These are phyloP conservation scores for Gardenia jasminoides DNA, from an alignment of 257 asterid genomes.

Conservation along the genomic window DNA sequence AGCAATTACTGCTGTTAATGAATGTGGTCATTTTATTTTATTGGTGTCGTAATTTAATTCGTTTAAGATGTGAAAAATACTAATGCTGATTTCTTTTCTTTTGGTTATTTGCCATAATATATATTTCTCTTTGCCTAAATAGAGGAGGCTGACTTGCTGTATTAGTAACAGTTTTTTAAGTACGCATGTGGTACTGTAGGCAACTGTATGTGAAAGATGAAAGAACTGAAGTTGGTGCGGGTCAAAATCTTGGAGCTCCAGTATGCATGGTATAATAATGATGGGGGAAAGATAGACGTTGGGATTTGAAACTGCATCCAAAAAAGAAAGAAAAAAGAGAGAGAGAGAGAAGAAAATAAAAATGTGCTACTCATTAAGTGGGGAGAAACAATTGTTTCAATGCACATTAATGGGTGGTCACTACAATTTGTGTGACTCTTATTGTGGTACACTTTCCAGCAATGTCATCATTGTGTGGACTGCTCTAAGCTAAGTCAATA, in stretches of 20 bases:
- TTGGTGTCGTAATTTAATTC: neutral
- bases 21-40: neutral
- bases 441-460: slow-evolving; percentile 31
- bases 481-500: neutral
- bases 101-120: neutral
- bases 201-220: slow-evolving; percentile 1
- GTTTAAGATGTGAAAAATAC: neutral
- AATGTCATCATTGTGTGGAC: slow-evolving; percentile 16
- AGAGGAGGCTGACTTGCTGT: too few relatives aligned
- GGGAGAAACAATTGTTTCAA: slow-evolving; percentile 25
- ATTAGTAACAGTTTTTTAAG: too few relatives aligned
- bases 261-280: slow-evolving; percentile 9
- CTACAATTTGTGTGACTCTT: slow-evolving; percentile 25
- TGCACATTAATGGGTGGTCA: slow-evolving; percentile 39
- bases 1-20: slow-evolving; percentile 7
- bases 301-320: slow-evolving; percentile 40
- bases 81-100: neutral
- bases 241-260: slow-evolving; percentile 26
- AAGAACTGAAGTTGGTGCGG: slow-evolving; percentile 5
- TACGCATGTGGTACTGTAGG: too few relatives aligned
- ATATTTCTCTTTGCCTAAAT: neutral
- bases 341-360: too few relatives aligned
- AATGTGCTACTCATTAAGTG: neutral
- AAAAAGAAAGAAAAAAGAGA: neutral
- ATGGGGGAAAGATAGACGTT: slow-evolving; percentile 31